Base-by-base conservation (phyloP, 331 rosid genomes). In the Cydonia oblonga region DNA sequence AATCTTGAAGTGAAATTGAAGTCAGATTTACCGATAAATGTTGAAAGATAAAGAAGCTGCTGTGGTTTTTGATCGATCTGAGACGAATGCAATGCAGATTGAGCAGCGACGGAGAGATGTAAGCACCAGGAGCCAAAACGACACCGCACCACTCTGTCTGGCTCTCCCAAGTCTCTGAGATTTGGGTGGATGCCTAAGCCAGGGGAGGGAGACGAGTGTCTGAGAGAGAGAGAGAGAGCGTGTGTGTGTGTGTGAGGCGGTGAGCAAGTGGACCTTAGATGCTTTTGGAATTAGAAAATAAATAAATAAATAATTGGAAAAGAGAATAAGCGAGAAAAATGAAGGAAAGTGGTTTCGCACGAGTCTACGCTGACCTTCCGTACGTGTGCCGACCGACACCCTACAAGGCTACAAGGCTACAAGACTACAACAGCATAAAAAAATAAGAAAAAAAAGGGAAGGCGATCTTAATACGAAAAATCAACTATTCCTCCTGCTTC, bases 311-410 rank as follows among this genome's bases (percentile, higher is more conserved):
- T 15, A 25, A 25, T 6, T 25, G 18, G 4, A 15, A 40, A 66
- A 42, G 71, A 53, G 84, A 5, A 15, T n/a, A 75, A 1, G 56
- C 10, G 56, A 49, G 46, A 14, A 1, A 18, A 49, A 76, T 29
- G 53, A 70, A 75, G 75, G 53, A 73, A 77, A 70, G 76, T 58
- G 59, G 32, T n/a, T 78, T 56, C 66, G 85, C 90, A 78, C 90
- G 88, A 85, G 87, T 68, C 74, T 32, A 66, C 73, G 19, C 40
- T n/a, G 76, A 83, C 87, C 30, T 68, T 22, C 19, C 66, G 73
- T 79, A 78, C 95, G 85, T 86, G 92, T 40, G 46, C 46, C 89
- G 93, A 32, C 52, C 89, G 95, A 88, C 95, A 91, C 87, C n/a
- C n/a, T n/a, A n/a, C n/a, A n/a, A n/a, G n/a, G n/a, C n/a, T n/a